Base-by-base conservation (phyloP, 805 yeast genomes). In the Kuraishia molischiana region DNA sequence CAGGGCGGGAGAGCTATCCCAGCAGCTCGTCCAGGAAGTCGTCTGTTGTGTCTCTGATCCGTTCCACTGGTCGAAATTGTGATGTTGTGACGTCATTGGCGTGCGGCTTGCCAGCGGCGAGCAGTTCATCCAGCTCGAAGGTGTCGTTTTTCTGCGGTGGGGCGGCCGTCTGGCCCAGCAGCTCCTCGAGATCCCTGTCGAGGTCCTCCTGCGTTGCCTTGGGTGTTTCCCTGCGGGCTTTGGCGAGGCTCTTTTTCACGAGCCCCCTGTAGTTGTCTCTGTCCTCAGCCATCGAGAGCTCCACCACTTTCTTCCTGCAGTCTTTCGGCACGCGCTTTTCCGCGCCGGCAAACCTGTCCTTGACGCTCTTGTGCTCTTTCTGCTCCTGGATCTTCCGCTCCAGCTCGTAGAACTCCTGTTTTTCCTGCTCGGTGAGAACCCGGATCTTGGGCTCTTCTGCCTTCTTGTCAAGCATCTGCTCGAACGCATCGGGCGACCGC, bases 311-410 rank as follows among this genome's bases (percentile, higher is more conserved):
- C 18, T 35, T 37, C 30, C 41, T 41, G 21, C n/a, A 28, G 19
- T 13, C 33, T 4, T 22, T 32, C 34, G 43, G 40, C 5, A 31
- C 5, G 17, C 26, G 15, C 21, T 39, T 19, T 19, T 14, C 13
- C 2, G 5, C 15, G 6, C 24, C 24, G 9, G n/a, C 19, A 20
- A 43, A 44, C 29, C 41, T 50, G 14, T 35, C 15, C 36, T 43
- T 45, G 13, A 45, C 34, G 10, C 38, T 35, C 19, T 41, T 37
- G 11, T 45, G 41, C 18, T 48, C 29, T 28, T 51, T 54, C 34
- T 40, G 44, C 24, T 50, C 45, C 19, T 48, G 42, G 3, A 49
- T 46, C 26, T 47, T 47, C 20, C 45, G 39, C 29, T 52, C 48
- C 5, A 53, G 34, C 29, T 47, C 42, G 14, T 37, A 24, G 32